Evolutionary conservation across 2,329 filamentous ascomycete species (phyloP), one percentile per base, ranked within the genome.

Genomic region (Neospermospora avenae): DNA sequence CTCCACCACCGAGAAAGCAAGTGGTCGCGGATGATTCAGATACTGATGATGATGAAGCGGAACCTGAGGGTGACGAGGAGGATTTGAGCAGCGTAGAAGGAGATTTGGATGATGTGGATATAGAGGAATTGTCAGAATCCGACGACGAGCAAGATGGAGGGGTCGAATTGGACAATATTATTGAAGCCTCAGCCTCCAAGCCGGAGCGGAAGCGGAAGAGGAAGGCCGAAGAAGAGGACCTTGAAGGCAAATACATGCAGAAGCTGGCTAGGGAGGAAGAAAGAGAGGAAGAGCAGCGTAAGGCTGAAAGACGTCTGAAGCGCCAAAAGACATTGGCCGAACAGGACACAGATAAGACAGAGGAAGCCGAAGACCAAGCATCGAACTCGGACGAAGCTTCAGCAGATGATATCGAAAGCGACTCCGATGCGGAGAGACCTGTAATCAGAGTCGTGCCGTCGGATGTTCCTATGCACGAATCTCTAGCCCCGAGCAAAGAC

Each of bases 191-290:
- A 10, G 70, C 53, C 13, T 55, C 60, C 71, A 65, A 74, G 69
- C 58, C 65, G 10, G 67, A 70, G 31, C 78, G 82, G 31, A 89
- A 89, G 73, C 80, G 87, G 63, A 90, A 89, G 76, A 80, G 87
- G 60, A 86, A 77, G 55, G 71, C 80, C 58, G 81, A 88, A 34
- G 83, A 87, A 11, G 82, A 90, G 24, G 85, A 90, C 58, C 75
- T 92, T 1, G 89, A 92, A 70, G 82, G 80, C 59, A 84, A 82
- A 54, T 92, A 93, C 68, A 77, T 93, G 76, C 77, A 82, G 58
- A 86, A 85, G 65, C 74, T 93, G 31, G 81, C 79, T 67, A 75
- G 85, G 71, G 74, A 87, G 69, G 81, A 84, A 67, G 77, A 85
- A 71, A 79, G 84, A 71, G 77, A 82, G 72, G 78, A 81, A 58